Evolutionary conservation across 441 rosid genomes (phyloP).

Genomic region (Erodium trifolium): DNA sequence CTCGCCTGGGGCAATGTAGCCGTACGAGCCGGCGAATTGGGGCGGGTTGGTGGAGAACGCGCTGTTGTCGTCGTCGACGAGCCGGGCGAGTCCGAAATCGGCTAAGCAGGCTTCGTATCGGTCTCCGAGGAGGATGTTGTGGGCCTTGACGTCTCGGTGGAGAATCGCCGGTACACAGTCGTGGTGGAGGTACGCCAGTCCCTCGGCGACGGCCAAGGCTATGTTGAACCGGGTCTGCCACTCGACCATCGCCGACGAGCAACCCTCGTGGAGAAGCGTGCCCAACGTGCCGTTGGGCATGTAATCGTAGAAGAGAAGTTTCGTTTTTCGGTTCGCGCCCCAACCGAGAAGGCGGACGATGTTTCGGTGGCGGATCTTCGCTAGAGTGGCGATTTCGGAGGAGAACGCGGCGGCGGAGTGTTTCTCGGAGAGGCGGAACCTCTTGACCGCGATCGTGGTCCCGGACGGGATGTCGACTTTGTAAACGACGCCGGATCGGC

Average conservation of each 20-base stretch:
- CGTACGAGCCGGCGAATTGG: constrained; percentile 76
- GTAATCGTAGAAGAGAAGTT: constrained; percentile 64
- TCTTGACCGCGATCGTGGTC: constrained; percentile 53
- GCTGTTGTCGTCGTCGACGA: constrained; percentile 44
- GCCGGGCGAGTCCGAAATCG: constrained; percentile 77
- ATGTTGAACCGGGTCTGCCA: constrained; percentile 72
- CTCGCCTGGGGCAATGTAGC: constrained; percentile 91
- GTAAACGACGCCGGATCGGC: constrained; percentile 77
- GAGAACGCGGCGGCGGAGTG: constrained; percentile 54
- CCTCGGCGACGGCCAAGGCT: constrained; percentile 71
- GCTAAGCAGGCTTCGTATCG: constrained; percentile 61
- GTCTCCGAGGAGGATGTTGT: constrained; percentile 67
- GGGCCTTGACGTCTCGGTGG: constrained; percentile 80
- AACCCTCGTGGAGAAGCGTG: constrained; percentile 41
- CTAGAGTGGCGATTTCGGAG: constrained; percentile 66
- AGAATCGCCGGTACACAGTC: constrained; percentile 77
- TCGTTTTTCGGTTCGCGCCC: constrained; percentile 62
- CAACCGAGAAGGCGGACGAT: constrained; percentile 75
- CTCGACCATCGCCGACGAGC: constrained; percentile 26
- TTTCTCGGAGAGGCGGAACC: constrained; percentile 44
- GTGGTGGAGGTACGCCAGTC: constrained; percentile 75
- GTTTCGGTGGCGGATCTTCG: constrained; percentile 75
- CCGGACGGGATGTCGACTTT: constrained; percentile 44
- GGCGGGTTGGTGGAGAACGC: constrained; percentile 39
- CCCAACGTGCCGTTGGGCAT: constrained; percentile 60